phyloP scores from a whole-genome alignment of 2,329 filamentous ascomycete species.

The Phyllosticta ampelicida region DNA sequence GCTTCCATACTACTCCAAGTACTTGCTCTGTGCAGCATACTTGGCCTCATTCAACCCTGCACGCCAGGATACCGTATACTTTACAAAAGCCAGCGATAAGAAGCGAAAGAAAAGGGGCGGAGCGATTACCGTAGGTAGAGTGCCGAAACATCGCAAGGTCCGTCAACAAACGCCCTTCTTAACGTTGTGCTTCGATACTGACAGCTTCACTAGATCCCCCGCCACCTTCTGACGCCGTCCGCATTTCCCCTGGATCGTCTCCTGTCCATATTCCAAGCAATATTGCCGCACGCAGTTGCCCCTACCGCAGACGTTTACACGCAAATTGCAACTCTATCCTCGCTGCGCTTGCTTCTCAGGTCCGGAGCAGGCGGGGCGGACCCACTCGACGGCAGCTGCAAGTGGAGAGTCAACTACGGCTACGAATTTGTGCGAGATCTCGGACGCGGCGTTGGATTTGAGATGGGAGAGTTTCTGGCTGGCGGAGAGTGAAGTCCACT shows the following conservation, averaged over 20 bases:
- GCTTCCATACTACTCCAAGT: conserved; percentile 61
- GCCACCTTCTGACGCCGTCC: conserved; percentile 65
- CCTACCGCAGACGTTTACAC: conserved; percentile 40
- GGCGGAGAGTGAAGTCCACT: neutral
- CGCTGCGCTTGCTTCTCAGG: conserved; percentile 53
- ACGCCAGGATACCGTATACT: conserved; percentile 61
- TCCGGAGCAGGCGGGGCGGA: conserved; percentile 53
- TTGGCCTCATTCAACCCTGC: conserved; percentile 71
- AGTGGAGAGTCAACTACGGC: conserved; percentile 68
- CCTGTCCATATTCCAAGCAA: conserved; percentile 63
- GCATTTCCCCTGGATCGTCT: conserved; percentile 69
- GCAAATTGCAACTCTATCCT: conserved; percentile 59
- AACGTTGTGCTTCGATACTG: neutral
- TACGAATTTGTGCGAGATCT: conserved; percentile 66
- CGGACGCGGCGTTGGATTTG: conserved; percentile 64
- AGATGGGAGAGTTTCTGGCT: conserved; percentile 54
- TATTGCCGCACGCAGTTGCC: conserved; percentile 33
- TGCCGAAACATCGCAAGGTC: conserved; percentile 27
- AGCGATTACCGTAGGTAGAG: conserved; percentile 18
- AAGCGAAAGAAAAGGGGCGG: conserved; percentile 39
- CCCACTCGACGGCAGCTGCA: conserved; percentile 36
- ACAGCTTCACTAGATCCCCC: conserved; percentile 41
- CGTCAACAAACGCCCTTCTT: conserved; percentile 15
- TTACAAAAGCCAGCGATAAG: conserved; percentile 56
- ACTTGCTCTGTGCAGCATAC: conserved; percentile 67